Evolutionary conservation across 2,329 filamentous ascomycete species (phyloP), one percentile per base, ranked within the genome.

Genomic region (Nakataea oryzae): DNA sequence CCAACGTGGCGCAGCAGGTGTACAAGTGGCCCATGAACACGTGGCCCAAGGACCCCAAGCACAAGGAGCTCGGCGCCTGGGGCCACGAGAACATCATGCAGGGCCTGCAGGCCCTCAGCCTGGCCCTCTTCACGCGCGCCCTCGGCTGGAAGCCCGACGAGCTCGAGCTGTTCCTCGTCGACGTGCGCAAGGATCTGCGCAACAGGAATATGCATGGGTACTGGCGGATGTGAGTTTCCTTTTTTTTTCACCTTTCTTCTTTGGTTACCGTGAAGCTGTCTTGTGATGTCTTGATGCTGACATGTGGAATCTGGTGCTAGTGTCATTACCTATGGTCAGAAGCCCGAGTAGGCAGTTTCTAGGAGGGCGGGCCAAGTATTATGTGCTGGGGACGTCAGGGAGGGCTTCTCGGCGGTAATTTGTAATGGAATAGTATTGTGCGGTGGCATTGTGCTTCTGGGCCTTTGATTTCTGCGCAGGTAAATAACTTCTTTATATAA

Each of bases 11-110:
- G 0, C 75, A 82, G 66, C 69, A 73, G 8, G 67, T 76, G 26
- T 78, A 71, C 69, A 77, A 76, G 67, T 74, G 79, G 67, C 79
- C 80, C 0, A 71, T 75, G 47, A 79, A 77, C 62, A 70, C 73
- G 1, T 83, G 80, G 79, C 74, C 79, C 0, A 76, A 74, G 60
- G 76, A 80, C 30, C 70, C 70, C 21, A 75, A 75, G 32, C 70
- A 79, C 59, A 84, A 82, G 68, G 74, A 79, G 61, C 67, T 79
- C 30, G 60, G 61, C 47, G 32, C 26, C 8, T 62, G 58, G 47
- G n/a, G 5, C 13, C 21, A 29, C 12, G 50, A 62, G 57, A 59
- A 59, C 50, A 54, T 62, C 41, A 47, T 30, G 47, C 58, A 64
- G 28, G 66, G 66, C 12, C 62, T 66, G 4, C 64, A 67, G 59